These are phyloP conservation scores for Curvularia sp. DNA, from an alignment of 2,329 filamentous ascomycete genomes.

Conservation along the genomic window DNA sequence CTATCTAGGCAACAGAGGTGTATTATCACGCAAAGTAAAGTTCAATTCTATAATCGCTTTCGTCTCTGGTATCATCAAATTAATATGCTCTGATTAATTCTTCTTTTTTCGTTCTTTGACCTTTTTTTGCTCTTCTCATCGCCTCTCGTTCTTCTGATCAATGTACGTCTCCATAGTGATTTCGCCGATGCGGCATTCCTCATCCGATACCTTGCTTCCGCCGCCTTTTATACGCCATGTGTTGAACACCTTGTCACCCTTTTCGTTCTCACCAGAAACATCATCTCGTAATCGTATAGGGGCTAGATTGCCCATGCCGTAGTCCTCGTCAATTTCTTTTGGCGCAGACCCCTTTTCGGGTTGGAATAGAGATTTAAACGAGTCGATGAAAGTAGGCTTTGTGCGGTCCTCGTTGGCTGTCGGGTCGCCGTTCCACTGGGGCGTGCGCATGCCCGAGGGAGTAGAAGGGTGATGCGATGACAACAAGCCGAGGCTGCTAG, in stretches of 20 bases:
- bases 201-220: slow-evolving; percentile 38
- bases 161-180: slow-evolving; percentile 42
- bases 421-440: slow-evolving; percentile 27
- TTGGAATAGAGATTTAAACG: slow-evolving; percentile 34
- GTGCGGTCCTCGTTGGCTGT: slow-evolving; percentile 23
- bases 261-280: slow-evolving; percentile 28
- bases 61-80: background rate
- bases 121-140: background rate
- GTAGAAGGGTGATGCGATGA: slow-evolving; percentile 18
- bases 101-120: background rate
- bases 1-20: background rate
- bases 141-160: slow-evolving; percentile 28
- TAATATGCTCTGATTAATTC: background rate
- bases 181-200: slow-evolving; percentile 28
- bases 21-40: background rate
- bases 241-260: slow-evolving; percentile 35
- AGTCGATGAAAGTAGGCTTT: slow-evolving; percentile 31
- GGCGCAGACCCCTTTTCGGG: slow-evolving; percentile 27
- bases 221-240: slow-evolving; percentile 42
- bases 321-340: slow-evolving; percentile 32
- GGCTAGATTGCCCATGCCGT: slow-evolving; percentile 31
- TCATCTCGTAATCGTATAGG: slow-evolving; percentile 42
- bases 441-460: slow-evolving; percentile 26
- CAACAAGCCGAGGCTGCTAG: slow-evolving; percentile 32
- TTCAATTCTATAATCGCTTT: background rate